These are phyloP conservation scores for Saturnispora sekii DNA, from an alignment of 805 yeast genomes.

Conservation along the genomic window DNA sequence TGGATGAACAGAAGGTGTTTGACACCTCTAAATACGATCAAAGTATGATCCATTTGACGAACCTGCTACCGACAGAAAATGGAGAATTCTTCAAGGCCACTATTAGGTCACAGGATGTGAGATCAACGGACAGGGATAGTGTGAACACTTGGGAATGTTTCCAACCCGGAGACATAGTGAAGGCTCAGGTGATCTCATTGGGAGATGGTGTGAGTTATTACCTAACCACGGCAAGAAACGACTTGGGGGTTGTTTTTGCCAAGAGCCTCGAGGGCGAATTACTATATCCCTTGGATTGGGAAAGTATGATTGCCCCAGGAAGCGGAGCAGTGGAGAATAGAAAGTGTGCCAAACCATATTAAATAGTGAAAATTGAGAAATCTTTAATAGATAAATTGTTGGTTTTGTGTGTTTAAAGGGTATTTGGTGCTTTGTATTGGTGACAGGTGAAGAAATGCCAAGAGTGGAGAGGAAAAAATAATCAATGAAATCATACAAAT, in stretches of 20 bases:
- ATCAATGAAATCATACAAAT: not conserved
- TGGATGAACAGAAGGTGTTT: slow-evolving; percentile 4
- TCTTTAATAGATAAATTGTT: too few species aligned
- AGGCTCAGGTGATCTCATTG: slow-evolving; percentile 72
- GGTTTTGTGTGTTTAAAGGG: too few species aligned
- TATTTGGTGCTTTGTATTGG: not conserved
- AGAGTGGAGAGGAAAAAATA: not conserved
- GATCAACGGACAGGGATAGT: slow-evolving; percentile 85
- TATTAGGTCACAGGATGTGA: slow-evolving; percentile 76
- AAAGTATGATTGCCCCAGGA: slow-evolving; percentile 73
- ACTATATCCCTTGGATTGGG: slow-evolving; percentile 93
- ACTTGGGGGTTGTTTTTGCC: slow-evolving; percentile 90
- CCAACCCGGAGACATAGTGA: slow-evolving; percentile 85
- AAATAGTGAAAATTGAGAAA: slow-evolving; percentile 1
- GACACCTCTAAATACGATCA: slow-evolving; percentile 6
- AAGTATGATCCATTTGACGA: slow-evolving; percentile 15
- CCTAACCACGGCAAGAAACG: slow-evolving; percentile 80
- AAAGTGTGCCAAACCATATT: slow-evolving; percentile 87
- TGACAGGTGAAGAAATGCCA: not conserved
- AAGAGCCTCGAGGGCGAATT: slow-evolving; percentile 50
- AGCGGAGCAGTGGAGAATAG: slow-evolving; percentile 71
- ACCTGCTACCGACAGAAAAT: slow-evolving; percentile 50
- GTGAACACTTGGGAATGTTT: slow-evolving; percentile 72
- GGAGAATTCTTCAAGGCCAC: slow-evolving; percentile 88
- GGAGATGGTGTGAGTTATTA: slow-evolving; percentile 95